These are phyloP conservation scores for Aspergillus versicolor DNA, from an alignment of 2,329 filamentous ascomycete genomes.

Conservation along the genomic window DNA sequence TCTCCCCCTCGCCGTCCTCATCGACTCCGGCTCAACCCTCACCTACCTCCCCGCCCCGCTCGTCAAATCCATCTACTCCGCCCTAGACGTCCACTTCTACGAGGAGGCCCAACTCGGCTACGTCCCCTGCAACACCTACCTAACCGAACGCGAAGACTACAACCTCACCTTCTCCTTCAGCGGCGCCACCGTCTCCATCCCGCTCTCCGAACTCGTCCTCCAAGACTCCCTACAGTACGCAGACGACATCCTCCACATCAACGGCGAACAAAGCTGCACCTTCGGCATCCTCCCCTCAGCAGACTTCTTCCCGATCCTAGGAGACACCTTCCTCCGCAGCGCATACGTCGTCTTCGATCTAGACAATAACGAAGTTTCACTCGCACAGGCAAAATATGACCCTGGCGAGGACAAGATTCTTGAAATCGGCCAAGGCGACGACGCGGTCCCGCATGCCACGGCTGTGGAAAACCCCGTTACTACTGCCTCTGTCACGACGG, in stretches of 20 bases:
- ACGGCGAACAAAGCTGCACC: slow-evolving; percentile 54
- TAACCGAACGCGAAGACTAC: slow-evolving; percentile 42
- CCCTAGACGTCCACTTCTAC: slow-evolving; percentile 59
- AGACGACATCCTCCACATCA: slow-evolving; percentile 15
- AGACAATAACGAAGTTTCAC: slow-evolving; percentile 67
- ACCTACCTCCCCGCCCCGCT: slow-evolving; percentile 62
- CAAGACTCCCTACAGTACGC: slow-evolving; percentile 45
- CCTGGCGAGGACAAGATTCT: slow-evolving; percentile 48
- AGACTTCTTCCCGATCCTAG: slow-evolving; percentile 60
- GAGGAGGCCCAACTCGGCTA: slow-evolving; percentile 41
- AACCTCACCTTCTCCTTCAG: slow-evolving; percentile 58
- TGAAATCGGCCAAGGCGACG: slow-evolving; percentile 51
- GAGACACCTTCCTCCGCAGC: slow-evolving; percentile 72
- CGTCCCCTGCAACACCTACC: slow-evolving; percentile 52
- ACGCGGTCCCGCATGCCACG: slow-evolving; percentile 52
- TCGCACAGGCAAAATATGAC: slow-evolving; percentile 68
- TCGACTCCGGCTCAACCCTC: slow-evolving; percentile 70
- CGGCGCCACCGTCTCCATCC: slow-evolving; percentile 52
- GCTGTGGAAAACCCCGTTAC: not conserved
- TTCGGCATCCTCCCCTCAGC: slow-evolving; percentile 66
- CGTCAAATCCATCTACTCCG: slow-evolving; percentile 52
- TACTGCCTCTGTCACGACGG: not conserved
- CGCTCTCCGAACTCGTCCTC: slow-evolving; percentile 60
- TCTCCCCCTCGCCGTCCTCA: slow-evolving; percentile 59
- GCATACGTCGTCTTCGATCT: slow-evolving; percentile 77